Conservation (phyloP, 208 protist species). For the Novymonas esmeraldas region DNA sequence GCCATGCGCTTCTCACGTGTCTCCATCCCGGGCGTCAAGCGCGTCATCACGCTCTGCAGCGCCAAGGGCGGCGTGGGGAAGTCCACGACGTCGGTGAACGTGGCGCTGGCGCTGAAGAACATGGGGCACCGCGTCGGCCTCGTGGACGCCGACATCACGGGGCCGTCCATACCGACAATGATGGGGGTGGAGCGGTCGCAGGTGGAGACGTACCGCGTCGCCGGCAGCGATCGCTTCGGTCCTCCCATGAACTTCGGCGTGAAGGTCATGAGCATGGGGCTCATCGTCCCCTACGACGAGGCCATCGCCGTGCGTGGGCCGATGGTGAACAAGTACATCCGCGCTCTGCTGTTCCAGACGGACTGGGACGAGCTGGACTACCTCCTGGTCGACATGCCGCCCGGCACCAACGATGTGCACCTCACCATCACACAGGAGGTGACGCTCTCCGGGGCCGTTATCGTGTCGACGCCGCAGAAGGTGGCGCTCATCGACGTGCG, state of each 20-base stretch:
- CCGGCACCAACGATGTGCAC: conserved; percentile 93
- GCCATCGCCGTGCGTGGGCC: conserved; percentile 92
- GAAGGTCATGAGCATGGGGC: conserved; percentile 93
- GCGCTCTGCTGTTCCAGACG: conserved; percentile 87
- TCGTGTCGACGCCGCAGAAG: conserved; percentile 97
- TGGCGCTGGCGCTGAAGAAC: conserved; percentile 88
- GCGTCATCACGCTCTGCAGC: conserved; percentile 88
- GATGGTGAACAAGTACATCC: conserved; percentile 92
- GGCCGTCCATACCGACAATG: conserved; percentile 90
- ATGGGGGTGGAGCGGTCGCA: conserved; percentile 80
- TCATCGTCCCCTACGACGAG: conserved; percentile 86
- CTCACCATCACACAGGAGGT: conserved; percentile 92
- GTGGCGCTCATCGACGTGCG: conserved; percentile 93
- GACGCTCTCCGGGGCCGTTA: conserved; percentile 92
- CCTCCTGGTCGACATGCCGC: conserved; percentile 93
- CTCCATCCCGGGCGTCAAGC: conserved; percentile 72
- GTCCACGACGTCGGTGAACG: conserved; percentile 89
- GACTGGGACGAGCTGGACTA: conserved; percentile 94
- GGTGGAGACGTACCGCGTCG: conserved; percentile 86
- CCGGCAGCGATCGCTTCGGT: conserved; percentile 82
- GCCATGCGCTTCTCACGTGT: conserved; percentile 78
- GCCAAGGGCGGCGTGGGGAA: conserved; percentile 96
- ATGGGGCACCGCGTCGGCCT: conserved; percentile 82
- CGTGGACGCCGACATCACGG: conserved; percentile 93
- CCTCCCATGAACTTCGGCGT: conserved; percentile 92